phyloP scores from a whole-genome alignment of 2,329 filamentous ascomycete species.

The Diaporthe citrichinensis region DNA sequence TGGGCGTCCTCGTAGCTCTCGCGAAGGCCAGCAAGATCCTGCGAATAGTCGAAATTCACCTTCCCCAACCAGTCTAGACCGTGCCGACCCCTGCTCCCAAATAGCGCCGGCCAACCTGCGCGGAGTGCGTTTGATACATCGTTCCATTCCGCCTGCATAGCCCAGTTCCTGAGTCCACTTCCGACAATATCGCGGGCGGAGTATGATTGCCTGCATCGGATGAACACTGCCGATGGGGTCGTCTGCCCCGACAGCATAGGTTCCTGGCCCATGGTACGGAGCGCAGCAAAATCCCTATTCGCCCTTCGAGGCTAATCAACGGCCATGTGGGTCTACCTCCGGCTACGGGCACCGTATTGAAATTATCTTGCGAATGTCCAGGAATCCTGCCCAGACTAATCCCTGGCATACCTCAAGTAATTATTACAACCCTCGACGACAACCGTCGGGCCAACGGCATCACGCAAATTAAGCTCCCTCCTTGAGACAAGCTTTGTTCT shows the following conservation, averaged over 20 bases:
- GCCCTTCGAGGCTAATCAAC: background rate
- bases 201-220: conserved; percentile 26
- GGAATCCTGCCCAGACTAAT: conserved; percentile 8
- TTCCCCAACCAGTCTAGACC: conserved; percentile 18
- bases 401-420: conserved; percentile 26
- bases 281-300: background rate
- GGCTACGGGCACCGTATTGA: background rate
- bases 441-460: conserved; percentile 23
- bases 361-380: conserved; percentile 2
- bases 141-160: conserved; percentile 17
- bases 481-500: conserved; percentile 33
- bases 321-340: background rate
- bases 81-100: conserved; percentile 5
- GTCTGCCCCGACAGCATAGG: conserved; percentile 1
- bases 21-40: background rate
- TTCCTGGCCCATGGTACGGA: background rate
- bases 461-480: conserved; percentile 28
- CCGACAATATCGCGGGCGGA: background rate
- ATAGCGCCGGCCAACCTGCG: conserved; percentile 27
- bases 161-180: conserved; percentile 9
- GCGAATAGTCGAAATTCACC: conserved; percentile 9
- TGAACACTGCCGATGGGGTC: conserved; percentile 18
- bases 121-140: conserved; percentile 30
- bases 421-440: conserved; percentile 20
- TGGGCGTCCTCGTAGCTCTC: conserved; percentile 4